A percentile compares a stretch with the other conserved stretches of the same genome.
Evolutionary conservation across 2,329 filamentous ascomycete genomes (phyloP).

Genomic region (Pestalotiopsis sp.): DNA sequence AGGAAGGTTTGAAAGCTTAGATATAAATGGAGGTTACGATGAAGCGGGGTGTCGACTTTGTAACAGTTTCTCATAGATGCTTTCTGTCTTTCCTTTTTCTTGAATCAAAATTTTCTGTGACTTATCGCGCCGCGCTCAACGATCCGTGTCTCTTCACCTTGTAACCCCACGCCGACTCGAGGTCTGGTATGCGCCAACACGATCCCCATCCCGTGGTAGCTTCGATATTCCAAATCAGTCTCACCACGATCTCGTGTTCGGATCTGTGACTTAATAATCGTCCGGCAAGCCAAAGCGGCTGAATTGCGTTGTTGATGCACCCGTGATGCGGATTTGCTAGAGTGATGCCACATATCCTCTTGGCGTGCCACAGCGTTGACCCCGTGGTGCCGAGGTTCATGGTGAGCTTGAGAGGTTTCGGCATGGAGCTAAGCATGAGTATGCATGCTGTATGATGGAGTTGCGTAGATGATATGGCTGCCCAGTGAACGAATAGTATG

Average conservation of each 20-base stretch:
- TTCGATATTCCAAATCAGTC: conserved; percentile 52
- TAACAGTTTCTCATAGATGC: not conserved
- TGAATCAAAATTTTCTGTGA: not conserved
- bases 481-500: conserved; percentile 54
- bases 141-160: conserved; percentile 22
- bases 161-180: conserved; percentile 45
- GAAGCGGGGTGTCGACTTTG: not conserved
- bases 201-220: conserved; percentile 54
- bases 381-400: conserved; percentile 23
- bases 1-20: not conserved
- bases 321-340: conserved; percentile 56
- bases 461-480: conserved; percentile 59
- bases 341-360: conserved; percentile 57
- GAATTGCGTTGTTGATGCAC: conserved; percentile 58
- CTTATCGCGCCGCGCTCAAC: not conserved
- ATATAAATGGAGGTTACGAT: not conserved
- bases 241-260: conserved; percentile 40
- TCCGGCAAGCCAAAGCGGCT: conserved; percentile 59
- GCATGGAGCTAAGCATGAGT: conserved; percentile 48
- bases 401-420: conserved; percentile 25
- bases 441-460: conserved; percentile 59
- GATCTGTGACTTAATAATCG: conserved; percentile 52
- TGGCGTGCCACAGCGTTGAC: conserved; percentile 56
- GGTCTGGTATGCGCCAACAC: conserved; percentile 53
- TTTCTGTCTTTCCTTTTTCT: not conserved